Base-by-base conservation (phyloP, 768 basidiomycete genomes). In the Psilocybe sp. region DNA sequence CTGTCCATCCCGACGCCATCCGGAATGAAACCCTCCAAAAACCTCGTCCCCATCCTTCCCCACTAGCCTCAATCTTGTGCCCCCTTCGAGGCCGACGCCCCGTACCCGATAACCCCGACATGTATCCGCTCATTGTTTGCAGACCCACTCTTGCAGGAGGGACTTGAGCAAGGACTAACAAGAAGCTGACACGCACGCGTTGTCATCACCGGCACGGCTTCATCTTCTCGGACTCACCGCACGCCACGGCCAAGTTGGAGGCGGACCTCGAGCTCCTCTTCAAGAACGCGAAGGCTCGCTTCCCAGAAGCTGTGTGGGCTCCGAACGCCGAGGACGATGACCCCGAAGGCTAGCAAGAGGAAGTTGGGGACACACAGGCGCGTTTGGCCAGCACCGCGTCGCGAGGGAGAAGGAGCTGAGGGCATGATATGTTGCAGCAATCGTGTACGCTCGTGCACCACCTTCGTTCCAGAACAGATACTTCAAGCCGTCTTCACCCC, bases 331-430 rank as follows among this genome's bases (percentile, higher is more conserved):
- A 80, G 32, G 78, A 78, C 44, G 75, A 76, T 52, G 72, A 69
- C 10, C 80, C 75, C 35, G 71, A 73, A 40, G 67, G 69, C 41
- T 65, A 67, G 46, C 60, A 69, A 44, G 77, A 78, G 49, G 82
- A 87, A 56, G 84, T 97, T 97, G 89, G 86, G 95, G 91, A 4
- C 96, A 98, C 68, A 96, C 97, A 81, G 94, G 94, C 95, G 32
- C 12, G 80, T 65, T 33, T 40, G 32, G 19, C 38, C 19, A 46
- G 46, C 19, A 19, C n/a, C 5, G 13, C 12, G 16, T 1, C 18
- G n/a, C n/a, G n/a, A 28, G 23, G 7, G 7, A 28, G 23, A 7
- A 7, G 35, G 18, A 15, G 31, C 23, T 50, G 14, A 47, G 33
- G 14, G 36, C 39, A 20, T 23, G n/a, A n/a, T n/a, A n/a, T n/a